Evolutionary conservation across 2,329 filamentous ascomycete genomes (phyloP).

Genomic region (Botrytis sinoallii): DNA sequence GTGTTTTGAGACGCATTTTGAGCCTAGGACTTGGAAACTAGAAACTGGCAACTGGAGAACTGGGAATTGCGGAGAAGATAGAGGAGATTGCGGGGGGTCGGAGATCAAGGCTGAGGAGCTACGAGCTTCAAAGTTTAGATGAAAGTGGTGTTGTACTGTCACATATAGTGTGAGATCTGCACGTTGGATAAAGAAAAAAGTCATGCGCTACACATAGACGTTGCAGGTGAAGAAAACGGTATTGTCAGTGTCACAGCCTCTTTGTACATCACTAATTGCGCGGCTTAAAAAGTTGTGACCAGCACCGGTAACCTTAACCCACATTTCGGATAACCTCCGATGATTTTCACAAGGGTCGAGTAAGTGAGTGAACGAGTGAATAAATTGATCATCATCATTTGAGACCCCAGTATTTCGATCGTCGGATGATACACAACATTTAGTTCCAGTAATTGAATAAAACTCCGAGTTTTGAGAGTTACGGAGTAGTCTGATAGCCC

Average conservation of each 20-base stretch:
- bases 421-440: background rate
- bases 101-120: background rate
- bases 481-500: background rate
- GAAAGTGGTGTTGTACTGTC: background rate
- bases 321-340: background rate
- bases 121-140: background rate
- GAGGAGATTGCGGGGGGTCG: background rate
- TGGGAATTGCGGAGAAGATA: background rate
- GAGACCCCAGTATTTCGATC: background rate
- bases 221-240: background rate
- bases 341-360: conserved; percentile 4
- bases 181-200: background rate
- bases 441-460: background rate
- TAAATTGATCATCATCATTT: background rate
- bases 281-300: background rate
- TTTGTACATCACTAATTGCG: background rate
- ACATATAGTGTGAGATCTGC: background rate
- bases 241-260: background rate
- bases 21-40: background rate
- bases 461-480: background rate
- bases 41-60: background rate
- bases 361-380: background rate
- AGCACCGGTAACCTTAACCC: background rate
- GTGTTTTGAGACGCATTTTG: background rate
- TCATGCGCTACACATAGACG: background rate